These are phyloP conservation scores for Pythium brassicae DNA, from an alignment of 352 stramenopile genomes.

Conservation along the genomic window DNA sequence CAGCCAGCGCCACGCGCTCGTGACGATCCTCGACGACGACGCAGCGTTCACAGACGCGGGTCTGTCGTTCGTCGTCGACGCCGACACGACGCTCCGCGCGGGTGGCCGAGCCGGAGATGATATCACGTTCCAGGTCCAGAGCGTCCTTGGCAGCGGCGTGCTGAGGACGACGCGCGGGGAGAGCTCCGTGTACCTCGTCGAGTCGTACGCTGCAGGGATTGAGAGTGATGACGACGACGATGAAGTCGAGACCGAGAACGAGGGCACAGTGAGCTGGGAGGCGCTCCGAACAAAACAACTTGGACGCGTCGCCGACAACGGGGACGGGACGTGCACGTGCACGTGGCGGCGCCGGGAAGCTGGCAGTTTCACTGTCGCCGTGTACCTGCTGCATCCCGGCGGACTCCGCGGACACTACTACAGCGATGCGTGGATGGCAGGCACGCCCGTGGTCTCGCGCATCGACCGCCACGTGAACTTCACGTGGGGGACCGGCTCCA, in stretches of 20 bases:
- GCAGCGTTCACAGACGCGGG: conserved; percentile 26
- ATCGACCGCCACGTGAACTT: conserved; percentile 74
- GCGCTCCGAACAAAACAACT: conserved; percentile 20
- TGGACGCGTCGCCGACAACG: conserved; percentile 20
- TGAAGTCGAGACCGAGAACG: background rate
- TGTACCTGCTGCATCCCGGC: conserved; percentile 54
- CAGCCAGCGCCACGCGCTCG: conserved; percentile 53
- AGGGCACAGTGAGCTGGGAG: background rate
- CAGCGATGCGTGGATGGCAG: conserved; percentile 51
- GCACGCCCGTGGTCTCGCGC: conserved; percentile 26
- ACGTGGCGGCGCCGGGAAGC: conserved; percentile 42
- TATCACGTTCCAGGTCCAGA: conserved; percentile 53
- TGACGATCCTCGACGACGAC: conserved; percentile 78
- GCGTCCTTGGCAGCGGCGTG: conserved; percentile 35
- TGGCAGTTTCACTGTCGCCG: conserved; percentile 41
- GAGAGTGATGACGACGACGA: conserved; percentile 13
- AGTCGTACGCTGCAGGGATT: conserved; percentile 29
- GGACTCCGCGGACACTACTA: conserved; percentile 70
- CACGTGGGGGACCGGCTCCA: conserved; percentile 46
- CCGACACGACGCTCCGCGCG: conserved; percentile 19
- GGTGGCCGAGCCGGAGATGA: conserved; percentile 36
- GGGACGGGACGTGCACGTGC: conserved; percentile 34
- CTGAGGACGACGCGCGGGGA: conserved; percentile 12
- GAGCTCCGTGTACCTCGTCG: conserved; percentile 24
- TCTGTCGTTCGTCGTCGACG: conserved; percentile 29